These are phyloP conservation scores for Medicago lupulina DNA, from an alignment of 306 rosid species.

Conservation along the genomic window DNA sequence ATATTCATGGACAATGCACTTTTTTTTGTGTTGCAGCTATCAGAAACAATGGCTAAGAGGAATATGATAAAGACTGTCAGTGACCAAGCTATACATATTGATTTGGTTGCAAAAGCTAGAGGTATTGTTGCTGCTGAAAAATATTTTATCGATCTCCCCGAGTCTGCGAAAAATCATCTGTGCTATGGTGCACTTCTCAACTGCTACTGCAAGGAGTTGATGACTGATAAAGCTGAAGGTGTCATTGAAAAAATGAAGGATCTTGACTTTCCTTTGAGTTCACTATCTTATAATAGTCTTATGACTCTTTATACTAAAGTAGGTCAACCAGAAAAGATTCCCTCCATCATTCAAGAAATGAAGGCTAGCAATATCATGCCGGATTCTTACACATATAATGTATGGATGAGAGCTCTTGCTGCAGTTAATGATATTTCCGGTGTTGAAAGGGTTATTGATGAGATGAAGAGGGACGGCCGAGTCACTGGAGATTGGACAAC, in stretches of 20 bases:
- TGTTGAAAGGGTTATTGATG: slow-evolving; percentile 84
- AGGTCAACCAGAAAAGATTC: slow-evolving; percentile 67
- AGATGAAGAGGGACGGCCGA: slow-evolving; percentile 86
- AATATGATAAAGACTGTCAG: slow-evolving; percentile 81
- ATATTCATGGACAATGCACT: not conserved
- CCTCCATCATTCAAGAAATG: slow-evolving; percentile 75
- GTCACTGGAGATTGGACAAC: slow-evolving; percentile 85
- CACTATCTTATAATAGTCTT: slow-evolving; percentile 81
- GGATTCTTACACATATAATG: slow-evolving; percentile 75
- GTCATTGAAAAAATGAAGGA: slow-evolving; percentile 88
- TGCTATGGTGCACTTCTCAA: slow-evolving; percentile 84
- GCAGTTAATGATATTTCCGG: slow-evolving; percentile 74
- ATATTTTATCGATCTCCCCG: slow-evolving; percentile 78
- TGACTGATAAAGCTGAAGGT: slow-evolving; percentile 83
- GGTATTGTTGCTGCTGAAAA: slow-evolving; percentile 78
- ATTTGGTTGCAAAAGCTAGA: slow-evolving; percentile 74
- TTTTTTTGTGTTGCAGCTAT: slow-evolving; percentile 57
- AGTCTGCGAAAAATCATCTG: slow-evolving; percentile 77
- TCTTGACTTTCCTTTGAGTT: slow-evolving; percentile 69
- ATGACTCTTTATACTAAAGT: slow-evolving; percentile 82
- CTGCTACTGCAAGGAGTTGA: slow-evolving; percentile 90
- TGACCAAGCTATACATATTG: slow-evolving; percentile 91
- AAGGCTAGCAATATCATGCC: slow-evolving; percentile 61
- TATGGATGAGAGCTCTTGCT: slow-evolving; percentile 92
- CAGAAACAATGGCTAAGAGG: slow-evolving; percentile 76